Percentiles rank a stretch among this genome's conserved stretches.
Evolutionary conservation across 306 rosid species (phyloP).

Genomic region (Dryas alaskensis): DNA sequence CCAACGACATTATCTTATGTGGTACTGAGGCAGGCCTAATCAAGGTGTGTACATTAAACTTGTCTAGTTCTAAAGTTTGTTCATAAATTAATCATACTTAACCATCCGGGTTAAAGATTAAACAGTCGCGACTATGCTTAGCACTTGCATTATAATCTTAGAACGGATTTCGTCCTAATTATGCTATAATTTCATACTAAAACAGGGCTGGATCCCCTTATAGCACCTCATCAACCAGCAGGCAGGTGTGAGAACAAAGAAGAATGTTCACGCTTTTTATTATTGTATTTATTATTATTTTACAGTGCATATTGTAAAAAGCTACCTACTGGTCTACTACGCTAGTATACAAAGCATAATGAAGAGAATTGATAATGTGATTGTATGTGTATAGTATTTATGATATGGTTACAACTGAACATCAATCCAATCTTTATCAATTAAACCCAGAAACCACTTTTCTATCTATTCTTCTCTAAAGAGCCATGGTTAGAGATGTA

Average conservation of each 20-base stretch:
- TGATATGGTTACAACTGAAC: too few species aligned
- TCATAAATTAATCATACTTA: not conserved
- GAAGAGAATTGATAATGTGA: too few species aligned
- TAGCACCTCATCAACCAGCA: slow-evolving; percentile 30
- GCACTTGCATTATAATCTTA: not conserved
- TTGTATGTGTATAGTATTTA: too few species aligned
- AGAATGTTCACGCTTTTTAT: not conserved
- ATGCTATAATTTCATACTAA: slow-evolving; percentile 13
- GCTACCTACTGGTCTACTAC: not conserved
- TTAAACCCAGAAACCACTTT: too few species aligned
- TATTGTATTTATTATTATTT: not conserved
- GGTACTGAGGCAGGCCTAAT: slow-evolving; percentile 69
- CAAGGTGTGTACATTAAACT: slow-evolving; percentile 43
- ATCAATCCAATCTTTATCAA: too few species aligned
- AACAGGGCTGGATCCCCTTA: slow-evolving; percentile 84
- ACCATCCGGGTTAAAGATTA: not conserved
- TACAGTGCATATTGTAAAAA: not conserved
- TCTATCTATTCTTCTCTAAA: too few species aligned
- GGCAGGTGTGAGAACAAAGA: not conserved
- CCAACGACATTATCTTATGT: slow-evolving; percentile 70
- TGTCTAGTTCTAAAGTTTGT: not conserved
- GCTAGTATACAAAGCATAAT: not conserved
- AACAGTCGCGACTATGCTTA: too few species aligned
- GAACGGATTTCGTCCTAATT: slow-evolving; percentile 9
- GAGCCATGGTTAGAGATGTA: too few species aligned